Conservation (phyloP, 2,329 filamentous ascomycete genomes). For the Fusarium pininemorale region DNA sequence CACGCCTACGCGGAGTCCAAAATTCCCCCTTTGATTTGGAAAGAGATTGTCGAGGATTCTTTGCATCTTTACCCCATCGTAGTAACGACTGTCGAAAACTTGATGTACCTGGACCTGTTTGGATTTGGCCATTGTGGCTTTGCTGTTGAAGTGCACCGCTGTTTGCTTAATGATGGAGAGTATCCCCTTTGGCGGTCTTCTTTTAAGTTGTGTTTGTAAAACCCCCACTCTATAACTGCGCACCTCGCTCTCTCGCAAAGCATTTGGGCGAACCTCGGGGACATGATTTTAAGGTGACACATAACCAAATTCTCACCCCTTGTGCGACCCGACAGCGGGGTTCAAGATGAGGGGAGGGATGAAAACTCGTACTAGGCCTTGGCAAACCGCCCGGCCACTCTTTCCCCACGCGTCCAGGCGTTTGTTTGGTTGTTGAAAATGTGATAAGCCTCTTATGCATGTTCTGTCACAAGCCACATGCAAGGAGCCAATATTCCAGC, state of each 20-base stretch:
- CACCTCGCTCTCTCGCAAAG: background rate
- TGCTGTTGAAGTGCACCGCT: background rate
- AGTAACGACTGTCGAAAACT: background rate
- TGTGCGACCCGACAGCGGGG: background rate
- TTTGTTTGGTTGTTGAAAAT: background rate
- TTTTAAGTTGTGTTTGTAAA: background rate
- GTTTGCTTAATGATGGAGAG: no score
- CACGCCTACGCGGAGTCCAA: background rate
- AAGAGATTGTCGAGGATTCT: background rate
- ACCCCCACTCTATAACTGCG: background rate
- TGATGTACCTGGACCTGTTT: background rate
- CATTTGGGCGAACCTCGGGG: background rate
- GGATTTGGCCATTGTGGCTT: background rate
- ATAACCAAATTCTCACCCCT: background rate
- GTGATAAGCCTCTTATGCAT: background rate
- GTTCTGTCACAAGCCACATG: background rate
- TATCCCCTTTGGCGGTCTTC: background rate
- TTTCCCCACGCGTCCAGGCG: fast-evolving
- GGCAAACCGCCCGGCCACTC: background rate
- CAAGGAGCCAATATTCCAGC: background rate
- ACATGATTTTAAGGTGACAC: background rate
- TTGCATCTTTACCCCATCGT: background rate
- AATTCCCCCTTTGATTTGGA: background rate
- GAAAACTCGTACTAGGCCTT: background rate
- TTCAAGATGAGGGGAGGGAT: background rate